Evolutionary conservation across 192 early-diverging fungal species (phyloP).

Genomic region (Coemansia erecta): DNA sequence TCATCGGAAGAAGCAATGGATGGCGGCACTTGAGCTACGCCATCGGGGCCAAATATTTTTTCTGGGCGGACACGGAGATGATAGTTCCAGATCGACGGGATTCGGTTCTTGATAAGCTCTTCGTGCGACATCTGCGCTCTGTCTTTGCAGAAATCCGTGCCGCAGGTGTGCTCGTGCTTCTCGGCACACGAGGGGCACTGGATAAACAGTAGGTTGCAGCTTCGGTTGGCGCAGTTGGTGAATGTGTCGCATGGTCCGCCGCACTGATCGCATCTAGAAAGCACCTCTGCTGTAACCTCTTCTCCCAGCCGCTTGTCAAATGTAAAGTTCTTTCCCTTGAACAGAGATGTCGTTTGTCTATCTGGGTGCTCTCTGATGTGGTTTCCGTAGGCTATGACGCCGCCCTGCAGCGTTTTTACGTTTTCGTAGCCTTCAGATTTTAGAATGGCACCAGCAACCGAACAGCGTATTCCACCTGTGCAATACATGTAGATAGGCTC

Average conservation of each 20-base stretch:
- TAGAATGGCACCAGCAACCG: constrained; percentile 74
- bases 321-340: constrained; percentile 76
- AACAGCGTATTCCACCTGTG: constrained; percentile 81
- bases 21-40: constrained; percentile 19
- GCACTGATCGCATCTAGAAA: constrained; percentile 69
- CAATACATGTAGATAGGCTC: constrained; percentile 80
- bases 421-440: constrained; percentile 62
- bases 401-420: constrained; percentile 70
- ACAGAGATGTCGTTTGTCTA: constrained; percentile 54
- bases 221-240: constrained; percentile 69
- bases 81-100: constrained; percentile 42
- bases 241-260: constrained; percentile 61
- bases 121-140: constrained; percentile 44
- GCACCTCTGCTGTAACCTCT: constrained; percentile 59
- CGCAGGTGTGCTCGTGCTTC: constrained; percentile 43
- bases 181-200: constrained; percentile 60
- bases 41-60: constrained; percentile 34
- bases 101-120: constrained; percentile 29
- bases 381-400: constrained; percentile 73
- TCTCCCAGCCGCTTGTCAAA: constrained; percentile 79
- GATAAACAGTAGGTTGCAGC: constrained; percentile 72
- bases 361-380: constrained; percentile 49
- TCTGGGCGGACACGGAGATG: constrained; percentile 36
- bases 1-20: too few relatives aligned
- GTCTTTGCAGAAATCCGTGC: constrained; percentile 29